Evolutionary conservation across 2,329 filamentous ascomycete genomes (phyloP), one percentile per base, ranked within the genome.

Genomic region (Aspergillus sp.): DNA sequence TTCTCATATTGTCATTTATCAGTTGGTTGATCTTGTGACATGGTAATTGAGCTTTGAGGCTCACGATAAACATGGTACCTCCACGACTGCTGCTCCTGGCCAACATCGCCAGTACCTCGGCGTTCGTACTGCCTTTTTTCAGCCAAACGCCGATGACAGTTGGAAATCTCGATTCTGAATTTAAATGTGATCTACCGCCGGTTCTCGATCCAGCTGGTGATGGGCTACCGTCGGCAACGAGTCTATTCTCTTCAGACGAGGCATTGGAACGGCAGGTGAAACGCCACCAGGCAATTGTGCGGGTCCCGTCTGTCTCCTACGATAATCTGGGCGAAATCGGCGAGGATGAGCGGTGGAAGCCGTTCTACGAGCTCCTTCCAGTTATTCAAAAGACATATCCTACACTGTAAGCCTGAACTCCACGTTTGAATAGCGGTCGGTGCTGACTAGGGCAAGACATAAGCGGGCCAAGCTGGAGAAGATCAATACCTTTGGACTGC

Each of bases 281-380:
- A 7, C 49, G 49, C 6, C 49, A 52, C 11, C 49, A 43, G 23
- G 49, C 39, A n/a, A 45, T 52, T 9, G 40, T 52, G 4, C 40
- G 7, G 24, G 14, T 52, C 11, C 51, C 51, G 4, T 53, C 51
- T 3, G 51, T 46, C 7, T 46, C 27, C 31, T 53, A 45, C 41
- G 51, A 53, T 39, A 41, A 53, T 11, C 31, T 53, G 4, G 51
- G 51, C 19, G 41, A 46, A 15, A 46, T 53, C 14, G 51, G 51
- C 7, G 12, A 24, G 14, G 51, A 53, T 19, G 41, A 46, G 3
- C 27, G 51, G 14, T 53, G 51, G 51, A 33, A 23, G 1, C 41
- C 41, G 2, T 53, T 53, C 33, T 46, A 53, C 19, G 35, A 45
- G 21, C 41, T 53, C 2, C 19, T 37, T 2, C 27, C 19, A 2